Evolutionary conservation across 805 yeast genomes (phyloP), one percentile per base, ranked within the genome.

Genomic region (Cyberlindnera bimundalis): DNA sequence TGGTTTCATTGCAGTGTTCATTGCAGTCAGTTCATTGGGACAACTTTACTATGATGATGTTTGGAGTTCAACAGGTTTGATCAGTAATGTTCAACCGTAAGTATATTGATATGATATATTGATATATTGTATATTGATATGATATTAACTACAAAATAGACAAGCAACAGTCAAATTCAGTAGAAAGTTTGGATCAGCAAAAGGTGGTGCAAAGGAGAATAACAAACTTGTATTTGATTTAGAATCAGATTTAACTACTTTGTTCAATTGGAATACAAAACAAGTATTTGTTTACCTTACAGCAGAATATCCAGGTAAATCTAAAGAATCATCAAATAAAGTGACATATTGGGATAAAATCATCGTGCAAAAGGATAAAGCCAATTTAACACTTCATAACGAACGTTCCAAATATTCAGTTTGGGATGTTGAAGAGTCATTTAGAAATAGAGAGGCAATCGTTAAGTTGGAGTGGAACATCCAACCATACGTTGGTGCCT

Each of bases 251-350:
- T 69, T 91, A 46, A 59, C 85, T 2, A 81, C 87, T 2, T 70
- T 93, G 38, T 90, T 90, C 74, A 89, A 84, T 62, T 91, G 97
- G 96, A 93, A 91, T 65, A 93, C 99, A 11, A 91, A 91, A 59
- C 98, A 91, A 63, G 79, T 91, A n/a, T 91, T 93, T 56, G 85
- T 83, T 5, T 93, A 91, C 56, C 69, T 93, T 47, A 85, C 95
- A 3, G 96, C 95, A 2, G 91, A 87, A 56, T 90, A 90, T 48
- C 55, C 70, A 30, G 71, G 68, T 1, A 56, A 56, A 37, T 19
- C 60, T 31, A 61, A 62, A 41, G 55, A 42, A 2, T 63, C 74
- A n/a, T 58, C 61, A 2, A 84, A 81, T 61, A 79, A 80, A 48
- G 85, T 90, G 28, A 84, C 91, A 0, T 80, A 85, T 57, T 91